A percentile compares a stretch with the other conserved stretches of the same genome.
Conservation (phyloP, 768 basidiomycete species). For the Strobilomyces confusus region DNA sequence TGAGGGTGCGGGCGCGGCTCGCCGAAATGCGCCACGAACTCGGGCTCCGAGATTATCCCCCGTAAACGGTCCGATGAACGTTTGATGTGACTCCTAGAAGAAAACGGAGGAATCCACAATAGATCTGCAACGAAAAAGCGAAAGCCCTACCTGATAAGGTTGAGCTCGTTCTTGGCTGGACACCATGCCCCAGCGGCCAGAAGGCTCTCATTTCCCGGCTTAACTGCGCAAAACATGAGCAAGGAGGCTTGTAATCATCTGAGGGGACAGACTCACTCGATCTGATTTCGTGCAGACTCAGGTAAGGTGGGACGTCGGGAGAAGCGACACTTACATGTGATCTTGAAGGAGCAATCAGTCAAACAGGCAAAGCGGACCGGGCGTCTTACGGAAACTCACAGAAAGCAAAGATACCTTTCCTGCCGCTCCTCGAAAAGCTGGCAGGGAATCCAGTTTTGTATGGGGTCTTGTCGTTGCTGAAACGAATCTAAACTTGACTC, state of each 20-base stretch:
- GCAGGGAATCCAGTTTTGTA: constrained; percentile 85
- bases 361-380: background rate
- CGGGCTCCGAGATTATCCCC: constrained; percentile 56
- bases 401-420: constrained; percentile 85
- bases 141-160: constrained; percentile 57
- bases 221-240: constrained; percentile 41
- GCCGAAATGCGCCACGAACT: constrained; percentile 79
- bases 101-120: background rate
- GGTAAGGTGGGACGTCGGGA: background rate
- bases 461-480: constrained; percentile 93
- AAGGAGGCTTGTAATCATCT: background rate
- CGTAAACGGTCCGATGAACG: constrained; percentile 61
- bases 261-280: constrained; percentile 12
- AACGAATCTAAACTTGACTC: constrained; percentile 55
- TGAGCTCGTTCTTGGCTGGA: constrained; percentile 74
- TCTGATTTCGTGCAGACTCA: constrained; percentile 9
- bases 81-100: constrained; percentile 54
- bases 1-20: constrained; percentile 56
- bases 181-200: constrained; percentile 82
- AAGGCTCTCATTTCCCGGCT: constrained; percentile 61
- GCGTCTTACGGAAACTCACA: constrained; percentile 48
- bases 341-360: constrained; percentile 21
- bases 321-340: constrained; percentile 13
- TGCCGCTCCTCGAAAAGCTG: constrained; percentile 82
- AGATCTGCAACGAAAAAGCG: background rate